These are phyloP conservation scores for Brettanomyces naardenensis DNA, from an alignment of 805 yeast species.

Conservation along the genomic window DNA sequence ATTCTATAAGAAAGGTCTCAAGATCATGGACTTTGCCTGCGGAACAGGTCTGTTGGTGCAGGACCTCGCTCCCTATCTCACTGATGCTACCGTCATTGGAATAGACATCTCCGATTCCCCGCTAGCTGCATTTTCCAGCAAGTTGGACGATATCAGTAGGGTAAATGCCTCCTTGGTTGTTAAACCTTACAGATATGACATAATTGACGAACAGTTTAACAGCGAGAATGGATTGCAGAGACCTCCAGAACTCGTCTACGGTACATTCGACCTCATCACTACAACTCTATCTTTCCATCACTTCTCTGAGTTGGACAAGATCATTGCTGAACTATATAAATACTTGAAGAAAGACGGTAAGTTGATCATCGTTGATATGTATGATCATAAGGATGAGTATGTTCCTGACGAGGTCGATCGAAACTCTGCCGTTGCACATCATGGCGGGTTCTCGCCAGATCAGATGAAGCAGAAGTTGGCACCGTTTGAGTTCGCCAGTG, in stretches of 20 bases:
- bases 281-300: slow-evolving; percentile 35
- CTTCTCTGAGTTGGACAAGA: slow-evolving; percentile 24
- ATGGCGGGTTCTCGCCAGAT: slow-evolving; percentile 8
- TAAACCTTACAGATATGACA: slow-evolving; percentile 9
- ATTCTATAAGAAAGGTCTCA: slow-evolving; percentile 6
- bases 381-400: slow-evolving; percentile 18
- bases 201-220: slow-evolving; percentile 11
- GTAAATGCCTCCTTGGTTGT: slow-evolving; percentile 9
- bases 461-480: slow-evolving; percentile 1
- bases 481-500: background rate
- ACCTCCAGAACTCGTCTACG: slow-evolving; percentile 8
- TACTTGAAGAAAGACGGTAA: slow-evolving; percentile 28
- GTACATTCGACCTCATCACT: slow-evolving; percentile 25
- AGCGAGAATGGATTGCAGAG: background rate
- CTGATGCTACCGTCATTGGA: slow-evolving; percentile 22
- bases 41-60: slow-evolving; percentile 33
- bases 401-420: slow-evolving; percentile 1
- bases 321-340: slow-evolving; percentile 25
- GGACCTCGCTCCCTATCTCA: slow-evolving; percentile 25
- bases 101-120: slow-evolving; percentile 28
- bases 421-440: slow-evolving; percentile 7
- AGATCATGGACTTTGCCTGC: slow-evolving; percentile 34
- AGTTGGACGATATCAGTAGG: slow-evolving; percentile 15
- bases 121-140: slow-evolving; percentile 8
- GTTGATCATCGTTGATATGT: slow-evolving; percentile 31